Evolutionary conservation across 768 basidiomycete species (phyloP).

Genomic region (Kwoniella bestiolae): DNA sequence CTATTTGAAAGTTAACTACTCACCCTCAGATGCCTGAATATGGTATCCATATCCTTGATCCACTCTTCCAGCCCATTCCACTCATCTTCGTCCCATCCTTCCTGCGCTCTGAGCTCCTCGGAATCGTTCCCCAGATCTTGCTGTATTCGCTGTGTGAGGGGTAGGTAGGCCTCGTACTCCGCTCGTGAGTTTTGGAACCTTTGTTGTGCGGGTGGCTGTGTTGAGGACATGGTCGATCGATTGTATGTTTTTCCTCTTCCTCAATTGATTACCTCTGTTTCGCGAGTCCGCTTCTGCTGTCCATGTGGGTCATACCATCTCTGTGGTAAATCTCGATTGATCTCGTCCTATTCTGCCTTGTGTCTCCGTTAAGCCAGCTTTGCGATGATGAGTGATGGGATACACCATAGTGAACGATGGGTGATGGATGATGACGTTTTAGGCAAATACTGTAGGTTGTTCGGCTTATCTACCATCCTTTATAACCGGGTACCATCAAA

Average conservation of each 20-base stretch:
- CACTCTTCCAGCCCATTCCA: conserved; percentile 42
- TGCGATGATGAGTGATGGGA: too few relatives aligned
- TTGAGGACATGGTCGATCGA: not conserved
- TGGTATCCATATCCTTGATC: conserved; percentile 38
- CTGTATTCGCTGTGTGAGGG: conserved; percentile 39
- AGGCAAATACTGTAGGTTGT: not conserved
- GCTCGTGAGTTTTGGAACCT: conserved; percentile 23
- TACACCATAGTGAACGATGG: too few relatives aligned
- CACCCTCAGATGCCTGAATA: conserved; percentile 45
- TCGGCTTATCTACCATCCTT: not conserved
- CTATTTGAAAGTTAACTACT: too few relatives aligned
- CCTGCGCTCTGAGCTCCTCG: conserved; percentile 38
- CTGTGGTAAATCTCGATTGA: too few relatives aligned
- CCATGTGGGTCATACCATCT: too few relatives aligned
- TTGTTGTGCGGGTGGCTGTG: not conserved
- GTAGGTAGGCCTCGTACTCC: conserved; percentile 43
- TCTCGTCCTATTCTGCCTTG: too few relatives aligned
- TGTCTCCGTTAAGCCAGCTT: too few relatives aligned
- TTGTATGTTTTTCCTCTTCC: not conserved
- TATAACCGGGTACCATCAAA: not conserved
- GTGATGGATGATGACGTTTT: conserved; percentile 2
- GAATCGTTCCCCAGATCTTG: conserved; percentile 39
- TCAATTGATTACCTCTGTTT: not conserved
- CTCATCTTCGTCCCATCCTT: conserved; percentile 46
- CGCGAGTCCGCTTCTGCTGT: not conserved